Conservation (phyloP, 176 grass and related monocot species). For the Paspalum vaginatum region DNA sequence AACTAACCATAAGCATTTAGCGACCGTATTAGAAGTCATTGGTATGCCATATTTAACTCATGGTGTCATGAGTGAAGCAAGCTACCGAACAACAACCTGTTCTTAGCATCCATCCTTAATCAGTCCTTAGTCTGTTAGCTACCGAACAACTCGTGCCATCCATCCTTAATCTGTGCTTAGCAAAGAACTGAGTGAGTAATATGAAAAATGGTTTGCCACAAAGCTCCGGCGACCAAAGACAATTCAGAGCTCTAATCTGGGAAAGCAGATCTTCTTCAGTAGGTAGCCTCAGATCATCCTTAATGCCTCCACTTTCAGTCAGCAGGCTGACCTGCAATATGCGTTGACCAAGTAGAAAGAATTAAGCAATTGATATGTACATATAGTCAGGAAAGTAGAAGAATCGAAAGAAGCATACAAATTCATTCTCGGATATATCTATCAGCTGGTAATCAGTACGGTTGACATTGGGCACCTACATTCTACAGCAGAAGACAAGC, state of each 20-base stretch:
- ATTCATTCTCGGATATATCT: no score
- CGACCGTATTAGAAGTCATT: no score
- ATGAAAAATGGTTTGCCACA: neutral
- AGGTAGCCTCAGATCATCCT: no score
- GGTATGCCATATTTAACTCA: no score
- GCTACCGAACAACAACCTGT: no score
- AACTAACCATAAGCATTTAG: no score
- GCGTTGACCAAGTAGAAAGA: neutral
- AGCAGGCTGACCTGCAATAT: constrained; percentile 57
- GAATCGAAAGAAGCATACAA: constrained; percentile 42
- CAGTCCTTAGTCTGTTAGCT: no score
- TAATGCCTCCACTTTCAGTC: constrained; percentile 60
- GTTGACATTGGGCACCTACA: constrained; percentile 58
- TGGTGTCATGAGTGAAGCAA: no score
- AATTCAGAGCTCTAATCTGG: constrained; percentile 30
- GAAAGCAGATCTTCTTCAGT: constrained; percentile 50
- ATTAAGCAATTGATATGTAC: neutral
- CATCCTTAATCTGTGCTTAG: constrained; percentile 47
- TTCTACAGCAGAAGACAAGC: constrained; percentile 1
- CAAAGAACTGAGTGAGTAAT: neutral
- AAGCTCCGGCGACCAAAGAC: neutral
- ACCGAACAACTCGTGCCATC: no score
- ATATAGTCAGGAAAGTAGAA: constrained; percentile 5
- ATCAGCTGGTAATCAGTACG: constrained; percentile 71
- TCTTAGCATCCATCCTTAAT: no score